Base-by-base conservation (phyloP, 2,329 filamentous ascomycete genomes). In the Bipolaris gigantea region DNA sequence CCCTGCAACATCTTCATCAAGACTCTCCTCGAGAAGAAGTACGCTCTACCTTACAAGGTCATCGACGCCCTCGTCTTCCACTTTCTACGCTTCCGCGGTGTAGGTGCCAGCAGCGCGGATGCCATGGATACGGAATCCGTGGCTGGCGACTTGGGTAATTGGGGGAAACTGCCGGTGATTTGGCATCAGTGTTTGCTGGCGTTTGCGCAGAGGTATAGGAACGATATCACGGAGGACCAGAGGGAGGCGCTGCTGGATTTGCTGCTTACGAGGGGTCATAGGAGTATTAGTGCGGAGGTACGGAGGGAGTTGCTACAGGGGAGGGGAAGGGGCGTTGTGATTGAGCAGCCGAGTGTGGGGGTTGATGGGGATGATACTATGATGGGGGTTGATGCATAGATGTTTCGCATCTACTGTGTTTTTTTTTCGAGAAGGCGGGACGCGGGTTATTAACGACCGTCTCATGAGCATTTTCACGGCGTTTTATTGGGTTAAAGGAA, bases 1-100 rank as follows among this genome's bases (percentile, higher is more conserved):
- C 89, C 92, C 4, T 94, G 92, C 57, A 97, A 97, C 76, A 89
- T 96, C 64, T 95, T 99, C 76, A 96, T 99, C 77, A 90, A 90
- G 70, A 87, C 90, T 0, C 83, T 99, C 34, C 80, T 99, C 4
- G 93, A 97, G 76, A 99, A 99, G 83, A 95, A 95, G 72, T 97
- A 99, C 66, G 94, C 94, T 0, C 80, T 99, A 10, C 94, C 93
- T 0, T 97, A 89, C 78, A 93, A 96, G 75, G 93, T 96, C 49
- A 87, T 99, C 45, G 94, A 99, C 66, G 88, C 92, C 2, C 80
- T 97, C 1, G 94, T 99, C 9, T 97, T 97, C 79, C 93, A 99
- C 75, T 99, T 99, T 75, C 75, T 97, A 58, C 88, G 94, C 15
- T 97, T 96, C 79, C 84, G 90, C 32, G 89, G 84, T 48, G 82